These are phyloP conservation scores for Boechera retrofracta DNA, from an alignment of 345 rosid species.

Conservation along the genomic window DNA sequence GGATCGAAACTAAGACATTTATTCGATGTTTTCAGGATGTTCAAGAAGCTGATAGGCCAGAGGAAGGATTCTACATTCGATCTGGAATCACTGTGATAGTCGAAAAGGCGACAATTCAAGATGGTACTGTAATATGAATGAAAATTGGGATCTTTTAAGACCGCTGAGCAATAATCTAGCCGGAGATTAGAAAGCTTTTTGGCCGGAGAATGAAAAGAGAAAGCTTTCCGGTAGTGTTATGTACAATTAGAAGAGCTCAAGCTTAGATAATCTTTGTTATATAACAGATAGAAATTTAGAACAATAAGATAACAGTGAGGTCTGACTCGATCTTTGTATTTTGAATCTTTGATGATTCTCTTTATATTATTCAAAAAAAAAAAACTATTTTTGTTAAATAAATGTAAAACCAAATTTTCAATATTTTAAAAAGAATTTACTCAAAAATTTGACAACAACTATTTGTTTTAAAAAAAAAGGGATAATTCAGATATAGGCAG, in stretches of 20 bases:
- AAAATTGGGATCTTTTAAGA: background rate
- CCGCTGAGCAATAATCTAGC: slow-evolving; percentile 1
- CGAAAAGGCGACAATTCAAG: slow-evolving; percentile 63
- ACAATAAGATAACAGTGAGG: slow-evolving; percentile 14
- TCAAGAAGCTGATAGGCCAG: slow-evolving; percentile 78
- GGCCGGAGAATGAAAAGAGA: background rate
- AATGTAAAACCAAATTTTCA: no score
- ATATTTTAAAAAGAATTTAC: no score
- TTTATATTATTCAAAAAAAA: no score
- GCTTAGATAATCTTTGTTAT: background rate
- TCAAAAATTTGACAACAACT: no score
- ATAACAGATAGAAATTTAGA: slow-evolving; percentile 15
- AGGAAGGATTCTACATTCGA: slow-evolving; percentile 80
- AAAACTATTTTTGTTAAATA: no score
- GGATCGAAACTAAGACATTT: background rate
- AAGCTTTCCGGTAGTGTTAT: slow-evolving; percentile 17
- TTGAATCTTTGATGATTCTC: background rate
- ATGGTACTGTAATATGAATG: slow-evolving; percentile 66
- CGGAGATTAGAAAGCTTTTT: background rate
- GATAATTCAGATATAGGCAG: no score
- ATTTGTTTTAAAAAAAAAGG: no score
- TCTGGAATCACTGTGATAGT: slow-evolving; percentile 80
- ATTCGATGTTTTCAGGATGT: slow-evolving; percentile 54
- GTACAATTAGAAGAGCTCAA: slow-evolving; percentile 13
- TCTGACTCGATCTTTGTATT: slow-evolving; percentile 1